Base-by-base conservation (phyloP, 805 yeast genomes). In the Lipomyces sp. region DNA sequence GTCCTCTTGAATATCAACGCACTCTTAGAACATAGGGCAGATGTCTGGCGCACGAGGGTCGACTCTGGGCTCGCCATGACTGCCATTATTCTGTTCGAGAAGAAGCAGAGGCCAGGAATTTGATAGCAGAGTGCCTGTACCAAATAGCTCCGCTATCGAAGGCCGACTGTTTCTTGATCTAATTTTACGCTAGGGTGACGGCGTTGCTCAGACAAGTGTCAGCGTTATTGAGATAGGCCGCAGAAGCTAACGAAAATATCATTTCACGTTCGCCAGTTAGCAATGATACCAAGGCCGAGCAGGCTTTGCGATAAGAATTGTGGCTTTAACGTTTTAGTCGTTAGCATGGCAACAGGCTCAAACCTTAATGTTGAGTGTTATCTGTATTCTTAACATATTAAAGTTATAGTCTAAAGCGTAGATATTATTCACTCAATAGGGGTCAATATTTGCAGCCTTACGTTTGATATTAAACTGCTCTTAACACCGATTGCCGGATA, bases 1-100 rank as follows among this genome's bases (percentile, higher is more conserved):
- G 72, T 62, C 45, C 78, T 62, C 39, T 67, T 32, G 32, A 71
- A 64, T n/a, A 51, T 35, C 13, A 71, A 60, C 29, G 42, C 63
- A 50, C 60, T 57, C 48, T 71, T 71, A 15, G 63, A 62, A 24
- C 64, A 62, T 18, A 71, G 64, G 29, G 73, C 71, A 34, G 30
- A 45, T 1, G 73, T 63, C 66, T 71, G 73, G 30, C 71, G 60
- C 42, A 59, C 48, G 15, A 67, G 60, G 51, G 64, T 62, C 5
- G 69, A 55, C 54, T 51, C 6, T 29, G 54, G 29, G 54, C 7
- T 18, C 54, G 30, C n/a, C 54, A 51, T 51, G 35, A 34, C n/a
- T 24, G 24, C 24, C 7, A 42, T n/a, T 7, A 42, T 42, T 11
- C n/a, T 24, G 4, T 15, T 24, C 8, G 24, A 15, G 48, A 42